A percentile compares a stretch with the other conserved stretches of the same genome.
phyloP scores from a whole-genome alignment of 2,329 filamentous ascomycete genomes.

The Teratosphaeriaceae sp. region DNA sequence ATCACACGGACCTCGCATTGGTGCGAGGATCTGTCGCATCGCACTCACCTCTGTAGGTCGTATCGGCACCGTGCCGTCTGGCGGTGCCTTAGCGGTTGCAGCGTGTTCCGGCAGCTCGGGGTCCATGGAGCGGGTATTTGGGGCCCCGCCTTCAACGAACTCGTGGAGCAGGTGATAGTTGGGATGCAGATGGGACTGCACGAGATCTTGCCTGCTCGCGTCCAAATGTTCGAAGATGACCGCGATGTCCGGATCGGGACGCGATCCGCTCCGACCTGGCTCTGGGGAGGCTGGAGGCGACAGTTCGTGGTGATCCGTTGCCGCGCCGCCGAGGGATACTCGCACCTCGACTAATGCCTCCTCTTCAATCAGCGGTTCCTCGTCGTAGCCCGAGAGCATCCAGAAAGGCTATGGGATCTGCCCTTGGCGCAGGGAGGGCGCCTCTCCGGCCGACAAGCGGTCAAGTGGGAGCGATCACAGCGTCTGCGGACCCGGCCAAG shows the following conservation, averaged over 20 bases:
- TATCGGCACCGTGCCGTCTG: neutral
- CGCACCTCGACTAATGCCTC: neutral
- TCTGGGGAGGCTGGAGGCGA: neutral
- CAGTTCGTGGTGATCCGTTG: neutral
- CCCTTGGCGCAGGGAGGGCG: no score
- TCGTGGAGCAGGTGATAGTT: neutral
- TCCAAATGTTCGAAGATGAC: neutral
- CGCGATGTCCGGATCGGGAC: neutral
- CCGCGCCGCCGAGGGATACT: neutral
- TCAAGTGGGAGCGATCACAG: no score
- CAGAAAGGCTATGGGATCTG: neutral
- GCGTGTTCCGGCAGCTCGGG: neutral
- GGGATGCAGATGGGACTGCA: neutral
- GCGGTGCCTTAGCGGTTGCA: neutral
- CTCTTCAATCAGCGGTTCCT: neutral
- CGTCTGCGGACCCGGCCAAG: no score
- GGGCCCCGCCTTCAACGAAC: no score
- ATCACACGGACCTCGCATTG: no score
- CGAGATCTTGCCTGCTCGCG: neutral
- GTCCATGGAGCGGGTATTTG: neutral
- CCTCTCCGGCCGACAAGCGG: no score
- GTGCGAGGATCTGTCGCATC: no score
- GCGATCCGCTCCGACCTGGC: neutral
- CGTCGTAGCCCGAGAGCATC: neutral
- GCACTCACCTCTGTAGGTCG: neutral